Percentiles rank a stretch among this genome's conserved stretches.
phyloP scores from a whole-genome alignment of 495 filamentous ascomycete genomes.

The Aspergillus conjunctus region DNA sequence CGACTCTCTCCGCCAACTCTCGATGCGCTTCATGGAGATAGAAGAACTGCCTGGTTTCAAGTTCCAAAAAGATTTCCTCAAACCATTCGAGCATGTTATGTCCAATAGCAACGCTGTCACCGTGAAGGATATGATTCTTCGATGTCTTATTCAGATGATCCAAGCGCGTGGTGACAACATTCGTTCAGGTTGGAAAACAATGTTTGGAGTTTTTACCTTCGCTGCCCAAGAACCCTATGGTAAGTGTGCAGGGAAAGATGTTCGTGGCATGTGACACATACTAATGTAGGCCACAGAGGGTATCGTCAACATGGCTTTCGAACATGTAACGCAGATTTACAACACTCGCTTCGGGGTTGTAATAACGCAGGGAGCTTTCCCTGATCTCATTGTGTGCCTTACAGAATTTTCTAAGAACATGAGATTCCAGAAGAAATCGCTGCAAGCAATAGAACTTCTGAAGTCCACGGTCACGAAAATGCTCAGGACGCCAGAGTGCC shows the following conservation, averaged over 20 bases:
- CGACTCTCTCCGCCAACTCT: conserved; percentile 90
- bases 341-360: conserved; percentile 95
- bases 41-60: conserved; percentile 98
- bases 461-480: conserved; percentile 91
- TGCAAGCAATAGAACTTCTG: conserved; percentile 93
- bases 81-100: conserved; percentile 97
- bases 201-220: conserved; percentile 98
- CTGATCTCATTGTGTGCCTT: conserved; percentile 91
- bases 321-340: conserved; percentile 97
- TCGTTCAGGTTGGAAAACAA: conserved; percentile 95
- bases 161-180: conserved; percentile 96
- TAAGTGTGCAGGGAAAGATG: conserved; percentile 32
- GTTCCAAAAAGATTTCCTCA: conserved; percentile 98
- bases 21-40: conserved; percentile 98
- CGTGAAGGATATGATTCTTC: conserved; percentile 96
- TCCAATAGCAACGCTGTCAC: conserved; percentile 83
- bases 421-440: conserved; percentile 94
- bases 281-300: conserved; percentile 57
- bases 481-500: conserved; percentile 94
- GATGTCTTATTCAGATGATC: conserved; percentile 99
- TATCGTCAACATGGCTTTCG: conserved; percentile 94
- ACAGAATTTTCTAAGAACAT: conserved; percentile 99
- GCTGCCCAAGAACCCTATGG: conserved; percentile 88
- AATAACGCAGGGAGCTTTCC: conserved; percentile 94
- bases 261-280: background rate